A percentile compares a stretch with the other conserved stretches of the same genome.
These are phyloP conservation scores for Naganishia cerealis DNA, from an alignment of 1,284 basidiomycete species.

Conservation along the genomic window DNA sequence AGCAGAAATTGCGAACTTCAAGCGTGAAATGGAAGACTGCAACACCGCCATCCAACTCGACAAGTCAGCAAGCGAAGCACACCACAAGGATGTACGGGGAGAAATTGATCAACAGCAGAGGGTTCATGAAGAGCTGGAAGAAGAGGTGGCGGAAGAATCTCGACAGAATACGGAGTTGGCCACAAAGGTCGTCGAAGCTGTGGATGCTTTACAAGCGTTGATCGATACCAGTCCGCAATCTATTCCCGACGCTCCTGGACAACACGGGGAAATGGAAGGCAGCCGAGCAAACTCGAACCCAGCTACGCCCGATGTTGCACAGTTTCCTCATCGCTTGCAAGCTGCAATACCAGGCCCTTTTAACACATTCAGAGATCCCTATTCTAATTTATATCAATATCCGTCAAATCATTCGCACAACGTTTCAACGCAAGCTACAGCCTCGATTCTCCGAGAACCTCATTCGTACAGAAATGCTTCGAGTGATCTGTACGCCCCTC, in stretches of 20 bases:
- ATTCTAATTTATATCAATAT: conserved; percentile 10
- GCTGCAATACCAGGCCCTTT: neutral
- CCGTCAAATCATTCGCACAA: conserved; percentile 14
- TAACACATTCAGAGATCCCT: conserved; percentile 19
- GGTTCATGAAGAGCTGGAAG: conserved; percentile 57
- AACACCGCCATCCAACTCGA: conserved; percentile 42
- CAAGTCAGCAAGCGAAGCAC: conserved; percentile 47
- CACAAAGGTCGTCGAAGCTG: conserved; percentile 38
- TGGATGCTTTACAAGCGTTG: conserved; percentile 31
- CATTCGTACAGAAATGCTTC: conserved; percentile 11
- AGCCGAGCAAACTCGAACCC: conserved; percentile 18
- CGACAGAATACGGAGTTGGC: conserved; percentile 43
- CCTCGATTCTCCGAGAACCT: conserved; percentile 23
- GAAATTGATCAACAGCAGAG: conserved; percentile 65
- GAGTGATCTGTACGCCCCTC: neutral
- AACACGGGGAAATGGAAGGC: neutral
- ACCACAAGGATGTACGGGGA: conserved; percentile 54
- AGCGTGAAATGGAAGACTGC: conserved; percentile 58
- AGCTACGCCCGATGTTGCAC: conserved; percentile 19
- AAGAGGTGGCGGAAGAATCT: conserved; percentile 43
- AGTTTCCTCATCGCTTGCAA: conserved; percentile 29
- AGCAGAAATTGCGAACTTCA: conserved; percentile 66
- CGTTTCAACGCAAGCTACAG: conserved; percentile 15
- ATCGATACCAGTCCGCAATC: conserved; percentile 33
- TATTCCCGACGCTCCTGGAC: neutral